Percentiles rank a stretch among this genome's conserved stretches.
Evolutionary conservation across 495 filamentous ascomycete species (phyloP).

Genomic region (Neurospora sp.): DNA sequence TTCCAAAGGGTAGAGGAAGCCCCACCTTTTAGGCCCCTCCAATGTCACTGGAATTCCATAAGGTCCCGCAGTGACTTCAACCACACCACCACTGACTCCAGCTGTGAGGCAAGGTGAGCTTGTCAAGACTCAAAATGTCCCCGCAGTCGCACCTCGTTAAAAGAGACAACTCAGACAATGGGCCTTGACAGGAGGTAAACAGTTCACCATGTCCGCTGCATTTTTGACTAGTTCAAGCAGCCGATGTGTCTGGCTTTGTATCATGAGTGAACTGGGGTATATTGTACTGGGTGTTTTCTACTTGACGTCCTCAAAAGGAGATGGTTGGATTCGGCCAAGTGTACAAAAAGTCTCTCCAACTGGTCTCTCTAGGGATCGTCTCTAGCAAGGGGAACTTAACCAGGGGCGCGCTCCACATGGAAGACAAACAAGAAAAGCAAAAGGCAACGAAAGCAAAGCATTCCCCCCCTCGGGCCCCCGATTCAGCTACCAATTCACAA

Average conservation of each 20-base stretch:
- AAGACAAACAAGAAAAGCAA: not conserved
- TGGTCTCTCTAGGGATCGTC: not conserved
- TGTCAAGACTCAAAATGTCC: not conserved
- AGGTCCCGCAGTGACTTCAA: not conserved
- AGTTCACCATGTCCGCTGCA: not conserved
- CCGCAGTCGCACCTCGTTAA: not conserved
- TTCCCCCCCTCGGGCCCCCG: not conserved
- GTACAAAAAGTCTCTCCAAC: not conserved
- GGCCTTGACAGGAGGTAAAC: not conserved
- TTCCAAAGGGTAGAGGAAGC: not conserved
- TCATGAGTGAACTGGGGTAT: not conserved
- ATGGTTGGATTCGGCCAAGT: not conserved
- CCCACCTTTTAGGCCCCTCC: not conserved
- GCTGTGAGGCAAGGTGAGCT: not conserved
- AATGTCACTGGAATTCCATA: not conserved
- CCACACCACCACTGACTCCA: not conserved
- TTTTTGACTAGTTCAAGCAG: not conserved
- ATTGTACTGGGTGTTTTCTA: not conserved
- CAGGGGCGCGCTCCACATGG: not conserved
- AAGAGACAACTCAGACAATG: not conserved
- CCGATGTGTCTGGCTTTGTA: not conserved
- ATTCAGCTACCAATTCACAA: not conserved
- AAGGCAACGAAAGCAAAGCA: not conserved
- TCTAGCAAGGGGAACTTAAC: not conserved
- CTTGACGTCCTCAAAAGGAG: not conserved